Base-by-base conservation (phyloP, 2,329 filamentous ascomycete genomes). In the Botrytis aclada region DNA sequence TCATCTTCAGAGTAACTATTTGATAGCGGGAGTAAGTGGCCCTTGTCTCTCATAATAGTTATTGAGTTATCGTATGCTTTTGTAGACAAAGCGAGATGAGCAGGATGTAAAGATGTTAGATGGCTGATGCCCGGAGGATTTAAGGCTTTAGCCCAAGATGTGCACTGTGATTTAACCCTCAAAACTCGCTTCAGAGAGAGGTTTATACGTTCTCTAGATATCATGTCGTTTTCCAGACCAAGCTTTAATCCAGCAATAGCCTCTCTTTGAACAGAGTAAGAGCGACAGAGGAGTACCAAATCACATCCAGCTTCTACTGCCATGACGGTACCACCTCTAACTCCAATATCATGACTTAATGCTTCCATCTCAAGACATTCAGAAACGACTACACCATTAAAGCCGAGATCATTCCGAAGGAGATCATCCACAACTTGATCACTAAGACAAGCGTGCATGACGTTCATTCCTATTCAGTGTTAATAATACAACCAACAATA, bases 311-410 rank as follows among this genome's bases (percentile, higher is more conserved):
- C 95, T 81, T 97, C 96, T 69, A 98, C 93, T 5, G 96, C 96
- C 94, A 98, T 98, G 77, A 98, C 94, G 0, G 95, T 97, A 20
- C 96, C 96, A 58, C 96, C 95, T 77, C 95, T 94, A 29, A 99
- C 94, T n/a, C 95, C 95, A 67, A 98, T 96, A 78, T 98, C 97
- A 80, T 97, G 93, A 76, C 94, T 96, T 14, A 98, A 87, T 0
- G 95, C 94, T 80, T 98, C 95, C 95, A 98, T 98, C 81, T 98
- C 95, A 12, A 98, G 84, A 77, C 95, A 98, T 80, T 98, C 95
- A 0, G 95, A 98, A 67, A 98, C 94, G 37, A 96, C 94, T 3
- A 98, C 95, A 1, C 95, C 95, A 67, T 93, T 89, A 78, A 98
- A 98, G 3, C 92, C 92, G 37, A 98, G 87, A 76, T 98, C 94